Evolutionary conservation across 148 eudicot species (phyloP).

Genomic region (Rhododendron williamsianum): DNA sequence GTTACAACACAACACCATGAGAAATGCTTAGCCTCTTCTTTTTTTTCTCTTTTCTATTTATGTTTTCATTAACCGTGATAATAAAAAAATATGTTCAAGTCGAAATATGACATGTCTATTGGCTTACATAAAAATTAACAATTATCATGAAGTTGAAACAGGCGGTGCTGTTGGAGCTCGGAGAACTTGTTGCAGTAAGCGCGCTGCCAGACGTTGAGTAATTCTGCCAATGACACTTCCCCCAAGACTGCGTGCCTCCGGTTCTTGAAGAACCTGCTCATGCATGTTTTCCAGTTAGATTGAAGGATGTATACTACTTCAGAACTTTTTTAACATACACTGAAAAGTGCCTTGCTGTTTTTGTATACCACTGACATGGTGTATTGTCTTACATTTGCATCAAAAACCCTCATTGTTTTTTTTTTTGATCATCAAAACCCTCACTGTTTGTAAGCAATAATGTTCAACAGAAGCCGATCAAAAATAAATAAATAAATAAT

Average conservation of each 20-base stretch:
- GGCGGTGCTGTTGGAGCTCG: constrained; percentile 44
- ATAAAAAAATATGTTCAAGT: background rate
- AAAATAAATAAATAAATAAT: too few relatives aligned
- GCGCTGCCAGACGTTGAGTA: constrained; percentile 92
- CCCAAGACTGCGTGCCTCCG: constrained; percentile 81
- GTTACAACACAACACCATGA: background rate
- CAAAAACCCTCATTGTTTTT: background rate
- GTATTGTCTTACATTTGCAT: too few relatives aligned
- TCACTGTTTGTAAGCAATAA: background rate
- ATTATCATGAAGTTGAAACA: constrained; percentile 22
- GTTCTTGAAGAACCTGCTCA: constrained; percentile 79
- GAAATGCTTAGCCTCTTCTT: background rate
- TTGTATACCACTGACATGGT: background rate
- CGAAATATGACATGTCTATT: background rate
- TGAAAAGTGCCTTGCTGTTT: background rate
- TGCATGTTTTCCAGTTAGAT: constrained; percentile 2
- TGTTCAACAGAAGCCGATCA: background rate
- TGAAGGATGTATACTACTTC: background rate
- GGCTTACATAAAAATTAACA: constrained; percentile 10
- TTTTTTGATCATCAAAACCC: too few relatives aligned
- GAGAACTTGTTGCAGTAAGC: constrained; percentile 86
- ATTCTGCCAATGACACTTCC: constrained; percentile 86
- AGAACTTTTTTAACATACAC: background rate
- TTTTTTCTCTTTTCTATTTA: background rate
- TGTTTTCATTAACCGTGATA: background rate